Evolutionary conservation across 2,329 filamentous ascomycete species (phyloP).

Genomic region (Scolecobasidium constrictum): DNA sequence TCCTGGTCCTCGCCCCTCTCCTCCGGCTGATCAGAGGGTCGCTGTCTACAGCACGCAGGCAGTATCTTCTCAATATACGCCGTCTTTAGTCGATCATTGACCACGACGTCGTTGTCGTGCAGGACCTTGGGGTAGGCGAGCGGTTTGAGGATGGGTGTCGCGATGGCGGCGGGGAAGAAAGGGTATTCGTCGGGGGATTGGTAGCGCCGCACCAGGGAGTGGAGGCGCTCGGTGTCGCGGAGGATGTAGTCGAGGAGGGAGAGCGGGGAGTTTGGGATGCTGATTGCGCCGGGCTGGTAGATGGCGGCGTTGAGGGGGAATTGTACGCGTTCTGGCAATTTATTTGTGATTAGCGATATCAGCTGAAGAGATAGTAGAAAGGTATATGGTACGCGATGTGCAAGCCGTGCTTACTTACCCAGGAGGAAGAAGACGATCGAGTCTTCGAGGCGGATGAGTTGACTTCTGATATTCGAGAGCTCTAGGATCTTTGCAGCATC

Average conservation of each 20-base stretch:
- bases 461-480: constrained; percentile 82
- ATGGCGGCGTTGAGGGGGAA: constrained; percentile 87
- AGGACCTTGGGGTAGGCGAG: constrained; percentile 82
- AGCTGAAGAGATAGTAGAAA: too few species aligned
- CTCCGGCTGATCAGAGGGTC: constrained; percentile 63
- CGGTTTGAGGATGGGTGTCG: constrained; percentile 73
- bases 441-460: constrained; percentile 90
- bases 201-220: constrained; percentile 88
- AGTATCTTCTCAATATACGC: constrained; percentile 78
- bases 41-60: constrained; percentile 68
- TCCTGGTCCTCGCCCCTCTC: constrained; percentile 81
- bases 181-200: constrained; percentile 95
- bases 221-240: constrained; percentile 76
- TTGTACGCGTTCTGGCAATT: constrained; percentile 95
- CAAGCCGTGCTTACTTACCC: too few species aligned
- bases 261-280: constrained; percentile 60
- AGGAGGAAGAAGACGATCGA: too few species aligned
- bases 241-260: constrained; percentile 94
- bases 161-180: constrained; percentile 79
- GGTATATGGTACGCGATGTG: too few species aligned
- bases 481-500: constrained; percentile 80
- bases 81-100: constrained; percentile 76
- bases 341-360: too few species aligned
- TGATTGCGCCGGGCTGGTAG: constrained; percentile 70
- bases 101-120: constrained; percentile 78